Evolutionary conservation across 2,329 filamentous ascomycete genomes (phyloP).

Genomic region (Colletotrichum truncatum): DNA sequence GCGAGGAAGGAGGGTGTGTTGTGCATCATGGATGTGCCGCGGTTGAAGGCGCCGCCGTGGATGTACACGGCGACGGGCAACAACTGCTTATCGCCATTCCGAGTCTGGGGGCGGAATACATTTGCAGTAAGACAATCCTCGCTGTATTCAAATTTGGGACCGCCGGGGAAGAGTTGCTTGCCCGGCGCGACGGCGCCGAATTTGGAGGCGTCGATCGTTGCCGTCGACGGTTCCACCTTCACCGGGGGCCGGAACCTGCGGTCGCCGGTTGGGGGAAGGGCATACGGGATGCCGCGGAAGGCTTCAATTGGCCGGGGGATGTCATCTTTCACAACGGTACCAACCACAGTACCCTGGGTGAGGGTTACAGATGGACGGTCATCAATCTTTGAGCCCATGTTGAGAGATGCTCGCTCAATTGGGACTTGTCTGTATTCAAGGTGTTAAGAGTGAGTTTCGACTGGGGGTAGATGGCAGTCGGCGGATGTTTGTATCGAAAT

Average conservation of each 20-base stretch:
- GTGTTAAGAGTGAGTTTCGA: background rate
- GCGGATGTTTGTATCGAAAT: background rate
- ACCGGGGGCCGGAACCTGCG: slow-evolving; percentile 55
- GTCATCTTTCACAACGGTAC: slow-evolving; percentile 42
- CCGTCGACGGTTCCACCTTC: slow-evolving; percentile 38
- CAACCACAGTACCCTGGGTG: slow-evolving; percentile 51
- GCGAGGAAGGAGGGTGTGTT: slow-evolving; percentile 70
- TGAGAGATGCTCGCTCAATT: background rate
- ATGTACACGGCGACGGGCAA: slow-evolving; percentile 66
- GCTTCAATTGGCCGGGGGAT: slow-evolving; percentile 55
- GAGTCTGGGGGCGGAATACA: slow-evolving; percentile 52
- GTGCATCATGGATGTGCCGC: slow-evolving; percentile 60
- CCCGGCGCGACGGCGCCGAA: slow-evolving; percentile 50
- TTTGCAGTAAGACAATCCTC: slow-evolving; percentile 66
- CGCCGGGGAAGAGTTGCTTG: slow-evolving; percentile 35
- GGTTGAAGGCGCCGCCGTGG: slow-evolving; percentile 72
- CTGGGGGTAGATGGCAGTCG: background rate
- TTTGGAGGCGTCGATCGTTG: slow-evolving; percentile 42
- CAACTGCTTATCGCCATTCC: slow-evolving; percentile 22
- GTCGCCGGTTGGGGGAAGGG: slow-evolving; percentile 40
- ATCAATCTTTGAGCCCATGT: slow-evolving; percentile 19
- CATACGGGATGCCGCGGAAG: slow-evolving; percentile 61
- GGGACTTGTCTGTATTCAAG: background rate
- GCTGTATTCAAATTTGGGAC: slow-evolving; percentile 39
- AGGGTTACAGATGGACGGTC: slow-evolving; percentile 34